Conservation (phyloP, 768 basidiomycete species). For the Lactarius tabidus region DNA sequence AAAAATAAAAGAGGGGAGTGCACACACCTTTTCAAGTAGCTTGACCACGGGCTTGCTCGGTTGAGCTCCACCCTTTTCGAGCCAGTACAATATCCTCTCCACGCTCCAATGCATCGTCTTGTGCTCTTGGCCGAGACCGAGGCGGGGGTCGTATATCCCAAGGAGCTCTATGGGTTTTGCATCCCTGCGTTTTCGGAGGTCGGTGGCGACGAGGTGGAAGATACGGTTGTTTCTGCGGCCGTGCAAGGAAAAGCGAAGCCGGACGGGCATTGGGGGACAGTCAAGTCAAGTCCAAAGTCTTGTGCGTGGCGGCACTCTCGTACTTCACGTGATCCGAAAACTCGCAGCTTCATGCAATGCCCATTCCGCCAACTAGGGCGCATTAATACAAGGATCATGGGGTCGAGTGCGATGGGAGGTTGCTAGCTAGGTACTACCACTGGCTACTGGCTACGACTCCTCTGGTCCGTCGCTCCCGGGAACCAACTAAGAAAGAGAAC, state of each 20-base stretch:
- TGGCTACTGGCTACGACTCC: conserved; percentile 13
- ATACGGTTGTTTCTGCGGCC: conserved; percentile 69
- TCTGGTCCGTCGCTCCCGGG: conserved; percentile 71
- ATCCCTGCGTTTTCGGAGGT: conserved; percentile 66
- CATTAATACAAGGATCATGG: not conserved
- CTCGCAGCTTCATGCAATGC: too few species aligned
- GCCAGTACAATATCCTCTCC: conserved; percentile 87
- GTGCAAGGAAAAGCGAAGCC: conserved; percentile 81
- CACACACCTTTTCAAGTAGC: conserved; percentile 72
- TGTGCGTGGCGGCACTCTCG: not conserved
- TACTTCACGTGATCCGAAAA: not conserved
- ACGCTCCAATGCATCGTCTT: conserved; percentile 90
- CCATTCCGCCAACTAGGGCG: too few species aligned
- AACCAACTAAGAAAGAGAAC: conserved; percentile 50
- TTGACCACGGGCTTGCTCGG: conserved; percentile 76
- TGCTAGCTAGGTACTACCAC: not conserved
- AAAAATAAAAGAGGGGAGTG: not conserved
- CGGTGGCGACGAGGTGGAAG: conserved; percentile 83
- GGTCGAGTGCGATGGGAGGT: not conserved
- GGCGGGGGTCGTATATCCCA: conserved; percentile 77
- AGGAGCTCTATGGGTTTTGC: conserved; percentile 85
- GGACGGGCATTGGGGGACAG: conserved; percentile 68
- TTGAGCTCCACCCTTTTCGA: conserved; percentile 68
- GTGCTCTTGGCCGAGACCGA: conserved; percentile 44
- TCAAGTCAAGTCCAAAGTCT: not conserved